A percentile compares a stretch with the other conserved stretches of the same genome.
phyloP scores from a whole-genome alignment of 805 yeast species.

The Ogataea paradorogensis region DNA sequence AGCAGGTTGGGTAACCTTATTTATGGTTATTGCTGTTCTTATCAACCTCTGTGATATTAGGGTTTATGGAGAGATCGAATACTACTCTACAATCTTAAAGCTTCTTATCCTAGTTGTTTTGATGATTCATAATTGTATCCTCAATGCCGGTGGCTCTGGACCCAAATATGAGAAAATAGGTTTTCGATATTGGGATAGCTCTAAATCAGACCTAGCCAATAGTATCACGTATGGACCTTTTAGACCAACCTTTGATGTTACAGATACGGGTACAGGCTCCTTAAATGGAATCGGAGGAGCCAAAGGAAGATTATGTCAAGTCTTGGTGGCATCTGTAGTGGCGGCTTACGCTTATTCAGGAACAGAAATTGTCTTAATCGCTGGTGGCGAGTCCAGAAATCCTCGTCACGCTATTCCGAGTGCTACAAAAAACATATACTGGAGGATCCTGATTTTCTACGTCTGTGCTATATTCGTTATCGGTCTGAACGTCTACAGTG shows the following conservation, averaged over 20 bases:
- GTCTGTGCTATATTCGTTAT: conserved; percentile 64
- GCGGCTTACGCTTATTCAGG: conserved; percentile 79
- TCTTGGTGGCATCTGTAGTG: conserved; percentile 58
- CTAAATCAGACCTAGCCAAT: conserved; percentile 45
- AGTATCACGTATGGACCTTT: conserved; percentile 65
- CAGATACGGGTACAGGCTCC: conserved; percentile 57
- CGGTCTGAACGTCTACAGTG: conserved; percentile 70
- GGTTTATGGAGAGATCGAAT: conserved; percentile 73
- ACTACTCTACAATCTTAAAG: conserved; percentile 56
- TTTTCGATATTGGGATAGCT: conserved; percentile 63
- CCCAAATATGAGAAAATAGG: conserved; percentile 51
- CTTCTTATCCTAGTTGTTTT: conserved; percentile 49
- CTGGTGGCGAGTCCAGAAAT: conserved; percentile 82
- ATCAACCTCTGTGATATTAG: conserved; percentile 68
- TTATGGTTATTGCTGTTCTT: conserved; percentile 43
- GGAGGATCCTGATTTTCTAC: conserved; percentile 65
- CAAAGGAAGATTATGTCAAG: conserved; percentile 57
- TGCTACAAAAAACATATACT: conserved; percentile 72
- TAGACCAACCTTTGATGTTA: conserved; percentile 66
- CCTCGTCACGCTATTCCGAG: conserved; percentile 76
- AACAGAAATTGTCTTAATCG: conserved; percentile 77
- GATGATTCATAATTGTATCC: conserved; percentile 60
- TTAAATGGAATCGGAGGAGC: conserved; percentile 57
- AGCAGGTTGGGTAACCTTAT: conserved; percentile 68
- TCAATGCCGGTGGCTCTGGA: conserved; percentile 57